A percentile compares a stretch with the other conserved stretches of the same genome.
These are phyloP conservation scores for Epichloe bromicola DNA, from an alignment of 2,329 filamentous ascomycete genomes.

Conservation along the genomic window DNA sequence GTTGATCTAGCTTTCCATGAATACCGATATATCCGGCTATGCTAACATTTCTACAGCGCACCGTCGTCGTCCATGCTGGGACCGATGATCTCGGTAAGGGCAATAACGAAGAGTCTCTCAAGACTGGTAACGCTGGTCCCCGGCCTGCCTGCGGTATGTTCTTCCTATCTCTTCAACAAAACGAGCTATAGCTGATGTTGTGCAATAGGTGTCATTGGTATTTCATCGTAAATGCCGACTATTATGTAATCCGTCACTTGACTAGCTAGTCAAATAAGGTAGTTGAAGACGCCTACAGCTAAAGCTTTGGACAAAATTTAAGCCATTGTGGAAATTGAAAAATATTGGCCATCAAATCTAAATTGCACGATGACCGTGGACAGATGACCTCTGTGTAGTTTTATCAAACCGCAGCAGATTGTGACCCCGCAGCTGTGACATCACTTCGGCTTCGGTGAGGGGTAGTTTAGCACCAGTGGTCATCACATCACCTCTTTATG, in stretches of 20 bases:
- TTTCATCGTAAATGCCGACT: slow-evolving; percentile 49
- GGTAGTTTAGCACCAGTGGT: background rate
- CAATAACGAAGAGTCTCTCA: slow-evolving; percentile 86
- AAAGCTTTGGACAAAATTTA: background rate
- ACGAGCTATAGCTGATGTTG: slow-evolving; percentile 7
- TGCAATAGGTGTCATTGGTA: slow-evolving; percentile 66
- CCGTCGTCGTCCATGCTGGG: slow-evolving; percentile 85
- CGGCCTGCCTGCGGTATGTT: slow-evolving; percentile 85
- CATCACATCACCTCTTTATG: background rate
- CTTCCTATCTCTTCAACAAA: slow-evolving; percentile 6
- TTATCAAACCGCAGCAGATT: background rate
- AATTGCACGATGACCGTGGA: background rate
- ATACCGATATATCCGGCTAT: background rate
- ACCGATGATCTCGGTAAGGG: slow-evolving; percentile 96
- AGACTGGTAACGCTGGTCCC: slow-evolving; percentile 89
- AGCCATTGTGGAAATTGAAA: background rate
- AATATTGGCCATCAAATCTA: background rate
- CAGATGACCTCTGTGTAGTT: background rate
- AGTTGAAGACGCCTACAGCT: too few relatives aligned
- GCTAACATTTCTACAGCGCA: slow-evolving; percentile 48
- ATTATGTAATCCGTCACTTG: background rate
- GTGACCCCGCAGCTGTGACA: background rate
- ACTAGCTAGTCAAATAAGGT: too few relatives aligned
- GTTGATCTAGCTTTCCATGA: slow-evolving; percentile 13
- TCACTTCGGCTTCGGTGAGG: background rate